phyloP scores from a whole-genome alignment of 2,329 filamentous ascomycete species.

The Proliferodiscus dingleyae region DNA sequence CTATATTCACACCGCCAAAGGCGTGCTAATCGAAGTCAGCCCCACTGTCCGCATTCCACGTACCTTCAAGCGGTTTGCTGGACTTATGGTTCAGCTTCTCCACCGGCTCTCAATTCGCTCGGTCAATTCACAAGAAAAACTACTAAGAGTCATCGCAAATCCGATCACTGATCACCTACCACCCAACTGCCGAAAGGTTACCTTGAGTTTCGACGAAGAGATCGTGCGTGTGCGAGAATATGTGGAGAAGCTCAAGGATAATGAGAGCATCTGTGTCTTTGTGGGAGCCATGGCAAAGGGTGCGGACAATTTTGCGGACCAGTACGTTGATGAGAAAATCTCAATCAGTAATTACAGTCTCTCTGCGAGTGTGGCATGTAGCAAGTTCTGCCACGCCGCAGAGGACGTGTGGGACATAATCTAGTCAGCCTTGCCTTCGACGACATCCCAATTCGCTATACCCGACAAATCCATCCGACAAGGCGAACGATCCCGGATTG shows the following conservation, averaged over 20 bases:
- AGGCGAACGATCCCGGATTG: constrained; percentile 9
- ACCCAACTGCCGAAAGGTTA: constrained; percentile 96
- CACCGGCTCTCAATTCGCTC: constrained; percentile 95
- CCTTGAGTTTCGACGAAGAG: constrained; percentile 86
- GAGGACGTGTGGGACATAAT: constrained; percentile 95
- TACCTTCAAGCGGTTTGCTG: constrained; percentile 98
- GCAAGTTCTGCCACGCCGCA: constrained; percentile 98
- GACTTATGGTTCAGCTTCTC: constrained; percentile 95
- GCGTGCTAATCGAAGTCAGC: constrained; percentile 94
- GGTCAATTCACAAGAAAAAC: constrained; percentile 94
- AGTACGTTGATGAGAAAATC: constrained; percentile 93
- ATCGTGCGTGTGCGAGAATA: constrained; percentile 87
- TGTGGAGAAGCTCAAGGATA: constrained; percentile 68
- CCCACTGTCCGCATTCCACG: constrained; percentile 96
- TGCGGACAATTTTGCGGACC: constrained; percentile 89
- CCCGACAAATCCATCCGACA: constrained; percentile 16
- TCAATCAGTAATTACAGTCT: constrained; percentile 98
- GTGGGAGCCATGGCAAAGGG: constrained; percentile 99
- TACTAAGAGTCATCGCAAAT: constrained; percentile 95
- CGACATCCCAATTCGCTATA: constrained; percentile 10
- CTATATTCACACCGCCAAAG: constrained; percentile 96
- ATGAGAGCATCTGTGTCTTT: constrained; percentile 96
- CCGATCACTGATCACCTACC: constrained; percentile 96
- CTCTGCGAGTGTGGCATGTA: constrained; percentile 95
- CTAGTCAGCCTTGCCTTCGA: constrained; percentile 41